Percentiles rank a stretch among this genome's conserved stretches.
Evolutionary conservation across 257 asterid genomes (phyloP).

Genomic region (Rauvolfia tetraphylla): DNA sequence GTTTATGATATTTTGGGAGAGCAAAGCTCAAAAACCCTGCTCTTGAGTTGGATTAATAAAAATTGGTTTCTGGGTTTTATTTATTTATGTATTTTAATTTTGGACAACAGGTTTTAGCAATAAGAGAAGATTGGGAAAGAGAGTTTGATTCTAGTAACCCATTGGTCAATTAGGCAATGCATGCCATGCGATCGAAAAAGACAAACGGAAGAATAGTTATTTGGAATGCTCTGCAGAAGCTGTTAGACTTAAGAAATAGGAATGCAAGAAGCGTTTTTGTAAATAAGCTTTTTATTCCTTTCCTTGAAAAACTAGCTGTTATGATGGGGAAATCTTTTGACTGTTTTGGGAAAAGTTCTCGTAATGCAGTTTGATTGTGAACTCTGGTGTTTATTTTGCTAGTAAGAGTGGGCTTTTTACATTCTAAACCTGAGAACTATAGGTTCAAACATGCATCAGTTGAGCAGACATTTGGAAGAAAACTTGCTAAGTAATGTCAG

Average conservation of each 20-base stretch:
- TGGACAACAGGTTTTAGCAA: neutral
- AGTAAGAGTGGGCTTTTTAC: neutral
- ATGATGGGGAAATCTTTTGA: neutral
- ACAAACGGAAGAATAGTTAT: neutral
- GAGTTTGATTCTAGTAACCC: no score
- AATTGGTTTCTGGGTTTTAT: neutral
- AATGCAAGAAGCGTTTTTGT: neutral
- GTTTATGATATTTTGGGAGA: neutral
- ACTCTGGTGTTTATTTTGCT: neutral
- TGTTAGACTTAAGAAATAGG: neutral
- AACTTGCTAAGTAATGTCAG: no score
- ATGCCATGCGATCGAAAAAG: neutral
- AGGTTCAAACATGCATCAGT: neutral
- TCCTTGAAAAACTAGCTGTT: neutral
- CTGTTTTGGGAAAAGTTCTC: neutral
- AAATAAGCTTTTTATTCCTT: neutral
- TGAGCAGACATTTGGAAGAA: neutral
- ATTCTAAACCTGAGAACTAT: neutral
- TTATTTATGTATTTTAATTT: no score
- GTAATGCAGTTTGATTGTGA: conserved; percentile 1
- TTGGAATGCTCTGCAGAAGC: neutral
- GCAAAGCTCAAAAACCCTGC: neutral
- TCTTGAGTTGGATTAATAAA: neutral
- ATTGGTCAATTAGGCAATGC: neutral
- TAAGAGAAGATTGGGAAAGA: neutral